A percentile compares a stretch with the other conserved stretches of the same genome.
These are phyloP conservation scores for Wolfiporia cocos DNA, from an alignment of 1,284 basidiomycete genomes.

Conservation along the genomic window DNA sequence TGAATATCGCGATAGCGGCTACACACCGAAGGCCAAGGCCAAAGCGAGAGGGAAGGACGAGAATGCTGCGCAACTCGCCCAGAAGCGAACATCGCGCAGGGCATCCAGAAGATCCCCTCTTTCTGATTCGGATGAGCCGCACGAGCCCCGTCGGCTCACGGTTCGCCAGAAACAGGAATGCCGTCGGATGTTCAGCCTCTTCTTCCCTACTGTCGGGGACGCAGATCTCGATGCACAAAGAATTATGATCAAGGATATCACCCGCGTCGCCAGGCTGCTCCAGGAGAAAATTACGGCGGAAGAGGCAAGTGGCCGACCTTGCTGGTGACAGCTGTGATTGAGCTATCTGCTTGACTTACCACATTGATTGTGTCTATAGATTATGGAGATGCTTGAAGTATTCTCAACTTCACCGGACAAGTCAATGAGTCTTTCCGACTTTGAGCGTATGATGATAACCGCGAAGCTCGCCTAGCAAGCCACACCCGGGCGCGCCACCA, in stretches of 20 bases:
- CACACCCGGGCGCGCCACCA: neutral
- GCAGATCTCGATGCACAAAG: slow-evolving; percentile 40
- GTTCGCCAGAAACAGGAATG: slow-evolving; percentile 47
- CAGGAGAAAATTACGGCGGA: slow-evolving; percentile 66
- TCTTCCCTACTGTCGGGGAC: slow-evolving; percentile 49
- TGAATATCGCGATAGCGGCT: slow-evolving; percentile 27
- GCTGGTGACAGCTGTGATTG: slow-evolving; percentile 1
- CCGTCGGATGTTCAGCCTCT: slow-evolving; percentile 55
- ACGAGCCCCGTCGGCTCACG: slow-evolving; percentile 28
- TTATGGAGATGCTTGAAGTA: slow-evolving; percentile 65
- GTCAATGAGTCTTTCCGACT: slow-evolving; percentile 60
- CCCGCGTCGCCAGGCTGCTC: slow-evolving; percentile 46
- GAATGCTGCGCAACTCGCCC: slow-evolving; percentile 16
- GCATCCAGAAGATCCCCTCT: slow-evolving; percentile 4
- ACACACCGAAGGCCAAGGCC: slow-evolving; percentile 15
- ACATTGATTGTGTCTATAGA: no score
- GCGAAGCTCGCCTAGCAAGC: slow-evolving; percentile 35
- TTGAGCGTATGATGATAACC: slow-evolving; percentile 64
- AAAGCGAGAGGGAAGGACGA: neutral
- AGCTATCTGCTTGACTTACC: no score
- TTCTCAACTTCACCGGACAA: slow-evolving; percentile 66
- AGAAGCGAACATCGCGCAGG: slow-evolving; percentile 3
- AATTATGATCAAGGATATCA: slow-evolving; percentile 61
- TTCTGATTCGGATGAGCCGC: slow-evolving; percentile 4
- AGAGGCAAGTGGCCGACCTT: slow-evolving; percentile 40